Base-by-base conservation (phyloP, 139 green algal genomes). In the Zygnema cylindricum region DNA sequence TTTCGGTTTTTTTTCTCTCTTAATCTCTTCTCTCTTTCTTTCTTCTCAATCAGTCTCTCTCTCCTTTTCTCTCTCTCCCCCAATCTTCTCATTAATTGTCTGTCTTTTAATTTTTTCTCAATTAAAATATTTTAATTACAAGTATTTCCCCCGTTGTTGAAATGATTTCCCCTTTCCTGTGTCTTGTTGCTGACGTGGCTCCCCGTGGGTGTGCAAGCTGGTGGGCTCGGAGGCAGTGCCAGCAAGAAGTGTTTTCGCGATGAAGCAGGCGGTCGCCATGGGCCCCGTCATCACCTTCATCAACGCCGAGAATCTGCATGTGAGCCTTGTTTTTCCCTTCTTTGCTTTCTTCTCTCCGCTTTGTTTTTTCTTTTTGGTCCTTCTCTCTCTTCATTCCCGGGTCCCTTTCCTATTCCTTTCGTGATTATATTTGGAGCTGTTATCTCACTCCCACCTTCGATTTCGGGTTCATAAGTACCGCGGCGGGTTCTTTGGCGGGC, bases 271-370 rank as follows among this genome's bases (percentile, higher is more conserved):
- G 3, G 95, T 96, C 2, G 87, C 95, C 1, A 91, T 95, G 43
- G 96, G 98, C 92, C 97, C 97, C 21, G 93, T 98, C 22, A 85
- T 90, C 41, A 96, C 98, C 23, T 96, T 95, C 84, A 98, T 99
- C 84, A 95, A 97, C 86, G 96, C 96, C 25, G 76, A 95, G 86
- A 77, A 94, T 87, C 82, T 69, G 7, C 30, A 42, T 38, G 81
- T 40, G 42, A 11, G 33, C 41, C 55, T 79, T 30, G 1, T 77
- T 69, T 0, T 87, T 25, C 32, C 30, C 23, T n/a, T 78, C 55
- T 42, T 2, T 77, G 23, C 1, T 41, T 85, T 41, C 36, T 41
- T 76, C 78, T 0, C 35, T 57, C 78, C 36, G 43, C 75, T 41
- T 3, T 41, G 71, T 75, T 32, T 43, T 3, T 3, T 3, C 2